phyloP scores from a whole-genome alignment of 495 filamentous ascomycete genomes.

The Pseudomonodictys pantanalensis region DNA sequence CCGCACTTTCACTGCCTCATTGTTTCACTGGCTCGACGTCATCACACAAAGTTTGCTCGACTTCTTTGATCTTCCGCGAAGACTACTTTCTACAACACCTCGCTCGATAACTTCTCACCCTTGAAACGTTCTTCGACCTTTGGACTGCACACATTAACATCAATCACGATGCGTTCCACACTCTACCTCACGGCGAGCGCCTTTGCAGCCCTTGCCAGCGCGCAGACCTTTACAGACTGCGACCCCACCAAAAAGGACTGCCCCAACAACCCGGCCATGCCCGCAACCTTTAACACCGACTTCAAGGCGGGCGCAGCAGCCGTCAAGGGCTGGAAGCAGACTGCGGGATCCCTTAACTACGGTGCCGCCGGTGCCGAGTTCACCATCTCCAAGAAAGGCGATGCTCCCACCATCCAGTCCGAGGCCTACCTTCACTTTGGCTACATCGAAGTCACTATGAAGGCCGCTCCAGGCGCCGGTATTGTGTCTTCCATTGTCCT shows the following conservation, averaged over 20 bases:
- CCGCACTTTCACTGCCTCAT: neutral
- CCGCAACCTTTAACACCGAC: constrained; percentile 57
- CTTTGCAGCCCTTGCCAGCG: constrained; percentile 37
- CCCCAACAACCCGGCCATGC: constrained; percentile 62
- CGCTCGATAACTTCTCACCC: neutral
- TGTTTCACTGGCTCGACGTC: neutral
- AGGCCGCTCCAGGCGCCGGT: constrained; percentile 68
- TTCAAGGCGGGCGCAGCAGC: constrained; percentile 59
- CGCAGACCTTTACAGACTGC: constrained; percentile 66
- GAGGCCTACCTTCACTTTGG: constrained; percentile 80
- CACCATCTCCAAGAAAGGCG: constrained; percentile 65
- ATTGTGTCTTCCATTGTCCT: constrained; percentile 81
- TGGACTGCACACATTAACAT: constrained; percentile 1
- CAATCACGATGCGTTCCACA: constrained; percentile 26
- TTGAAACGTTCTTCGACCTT: neutral
- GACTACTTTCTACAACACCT: neutral
- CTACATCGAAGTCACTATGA: constrained; percentile 65
- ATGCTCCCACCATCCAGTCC: constrained; percentile 71
- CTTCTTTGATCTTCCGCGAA: neutral
- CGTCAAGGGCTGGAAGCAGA: constrained; percentile 58
- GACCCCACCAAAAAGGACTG: constrained; percentile 63
- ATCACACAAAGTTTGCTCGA: neutral
- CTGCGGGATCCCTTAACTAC: constrained; percentile 56
- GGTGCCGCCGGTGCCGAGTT: constrained; percentile 61
- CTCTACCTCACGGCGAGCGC: constrained; percentile 10